A percentile compares a stretch with the other conserved stretches of the same genome.
Conservation (phyloP, 192 early-diverging fungal species). For the Pecoramyces ruminantium region DNA sequence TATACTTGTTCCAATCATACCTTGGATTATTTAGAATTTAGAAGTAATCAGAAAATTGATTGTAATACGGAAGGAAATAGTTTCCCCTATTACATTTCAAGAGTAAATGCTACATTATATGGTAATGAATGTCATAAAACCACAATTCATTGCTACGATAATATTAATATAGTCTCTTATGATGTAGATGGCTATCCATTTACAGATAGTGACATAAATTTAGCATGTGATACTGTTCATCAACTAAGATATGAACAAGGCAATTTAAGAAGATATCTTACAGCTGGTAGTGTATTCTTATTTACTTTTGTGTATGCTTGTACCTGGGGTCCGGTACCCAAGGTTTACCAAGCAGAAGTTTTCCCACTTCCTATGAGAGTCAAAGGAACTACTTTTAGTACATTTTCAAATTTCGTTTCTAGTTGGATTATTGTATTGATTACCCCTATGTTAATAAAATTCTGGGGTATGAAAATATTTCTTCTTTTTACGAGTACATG, state of each 20-base stretch:
- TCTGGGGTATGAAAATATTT: too few species aligned
- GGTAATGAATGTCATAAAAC: not conserved
- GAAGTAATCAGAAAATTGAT: too few species aligned
- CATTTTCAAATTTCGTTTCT: not conserved
- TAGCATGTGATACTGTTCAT: not conserved
- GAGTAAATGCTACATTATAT: not conserved
- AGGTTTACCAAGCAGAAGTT: constrained; percentile 85
- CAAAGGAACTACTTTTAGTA: constrained; percentile 40
- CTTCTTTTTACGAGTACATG: too few species aligned
- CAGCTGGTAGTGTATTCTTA: not conserved
- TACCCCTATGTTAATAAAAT: not conserved
- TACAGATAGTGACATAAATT: not conserved
- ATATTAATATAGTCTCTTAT: not conserved
- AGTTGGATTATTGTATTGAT: not conserved
- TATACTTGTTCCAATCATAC: too few species aligned
- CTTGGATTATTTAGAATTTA: too few species aligned
- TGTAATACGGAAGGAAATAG: not conserved
- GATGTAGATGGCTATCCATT: too few species aligned
- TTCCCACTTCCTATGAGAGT: constrained; percentile 75
- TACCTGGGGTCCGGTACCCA: constrained; percentile 82
- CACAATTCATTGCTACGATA: not conserved
- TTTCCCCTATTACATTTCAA: not conserved
- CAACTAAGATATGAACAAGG: not conserved
- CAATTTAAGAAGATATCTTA: not conserved
- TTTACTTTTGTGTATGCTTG: not conserved